Evolutionary conservation across 768 basidiomycete species (phyloP).

Genomic region (Tephrocybe rancida): DNA sequence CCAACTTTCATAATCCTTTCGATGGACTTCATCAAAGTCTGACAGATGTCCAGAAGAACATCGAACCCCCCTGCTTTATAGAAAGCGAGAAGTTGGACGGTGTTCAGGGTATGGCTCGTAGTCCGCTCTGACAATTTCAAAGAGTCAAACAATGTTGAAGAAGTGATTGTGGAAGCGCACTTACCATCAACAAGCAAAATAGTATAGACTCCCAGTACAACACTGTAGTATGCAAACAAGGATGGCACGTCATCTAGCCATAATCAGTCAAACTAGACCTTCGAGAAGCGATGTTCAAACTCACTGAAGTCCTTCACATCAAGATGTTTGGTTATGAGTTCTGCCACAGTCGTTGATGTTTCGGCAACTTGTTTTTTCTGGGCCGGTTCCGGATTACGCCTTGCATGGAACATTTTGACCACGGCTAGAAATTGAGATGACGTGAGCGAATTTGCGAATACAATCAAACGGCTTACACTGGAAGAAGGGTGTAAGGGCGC

Average conservation of each 20-base stretch:
- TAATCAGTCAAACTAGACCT: neutral
- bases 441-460: neutral
- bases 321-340: conserved; percentile 74
- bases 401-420: conserved; percentile 83
- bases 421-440: conserved; percentile 54
- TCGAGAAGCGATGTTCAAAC: conserved; percentile 19
- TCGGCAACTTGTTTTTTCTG: conserved; percentile 80
- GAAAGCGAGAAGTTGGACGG: conserved; percentile 78
- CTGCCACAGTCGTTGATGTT: conserved; percentile 70
- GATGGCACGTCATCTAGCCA: conserved; percentile 31
- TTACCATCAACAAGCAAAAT: conserved; percentile 52
- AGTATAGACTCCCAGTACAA: conserved; percentile 47
- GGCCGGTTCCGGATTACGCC: conserved; percentile 71
- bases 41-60: conserved; percentile 61
- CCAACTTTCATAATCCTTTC: conserved; percentile 49
- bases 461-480: conserved; percentile 56
- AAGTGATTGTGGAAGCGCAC: conserved; percentile 7
- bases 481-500: conserved; percentile 78
- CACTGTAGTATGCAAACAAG: conserved; percentile 47
- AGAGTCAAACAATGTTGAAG: conserved; percentile 12
- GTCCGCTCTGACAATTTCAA: conserved; percentile 62
- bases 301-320: conserved; percentile 53
- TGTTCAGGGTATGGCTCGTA: conserved; percentile 73
- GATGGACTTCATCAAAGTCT: conserved; percentile 57
- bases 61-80: conserved; percentile 72